Conservation (phyloP, 176 grass and related monocot genomes). For the Oryza glumipatula region DNA sequence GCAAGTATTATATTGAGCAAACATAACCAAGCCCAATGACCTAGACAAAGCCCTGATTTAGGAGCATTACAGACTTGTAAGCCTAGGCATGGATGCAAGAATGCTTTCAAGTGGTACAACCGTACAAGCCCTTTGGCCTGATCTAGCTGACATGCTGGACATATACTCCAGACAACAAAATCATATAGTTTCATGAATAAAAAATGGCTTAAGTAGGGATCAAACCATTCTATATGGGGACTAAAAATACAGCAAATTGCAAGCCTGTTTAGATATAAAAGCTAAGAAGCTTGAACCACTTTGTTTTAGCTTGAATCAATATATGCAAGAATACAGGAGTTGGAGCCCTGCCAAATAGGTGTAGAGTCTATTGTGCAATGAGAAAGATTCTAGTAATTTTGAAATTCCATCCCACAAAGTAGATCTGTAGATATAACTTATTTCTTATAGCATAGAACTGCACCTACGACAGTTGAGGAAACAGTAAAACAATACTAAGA, state of each 20-base stretch:
- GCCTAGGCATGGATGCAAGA: background rate
- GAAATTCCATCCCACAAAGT: background rate
- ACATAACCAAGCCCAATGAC: constrained; percentile 16
- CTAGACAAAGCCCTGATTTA: constrained; percentile 7
- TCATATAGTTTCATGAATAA: constrained; percentile 11
- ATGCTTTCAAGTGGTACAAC: background rate
- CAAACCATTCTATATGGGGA: background rate
- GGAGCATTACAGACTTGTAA: background rate
- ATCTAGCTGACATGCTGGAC: background rate
- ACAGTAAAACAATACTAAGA: constrained; percentile 19
- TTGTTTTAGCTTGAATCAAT: background rate
- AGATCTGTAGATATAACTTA: constrained; percentile 4
- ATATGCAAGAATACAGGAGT: background rate
- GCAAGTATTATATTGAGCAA: background rate
- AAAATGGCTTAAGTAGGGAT: constrained; percentile 14
- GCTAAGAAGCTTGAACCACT: background rate
- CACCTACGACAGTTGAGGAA: background rate
- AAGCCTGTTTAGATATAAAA: background rate
- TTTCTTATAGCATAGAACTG: constrained; percentile 20
- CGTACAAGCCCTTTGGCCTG: background rate
- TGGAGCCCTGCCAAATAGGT: background rate
- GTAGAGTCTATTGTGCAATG: background rate
- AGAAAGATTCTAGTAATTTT: background rate
- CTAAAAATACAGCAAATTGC: background rate
- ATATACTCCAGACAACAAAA: background rate